phyloP scores from a whole-genome alignment of 2,329 filamentous ascomycete genomes.

The Monosporascus sp. region DNA sequence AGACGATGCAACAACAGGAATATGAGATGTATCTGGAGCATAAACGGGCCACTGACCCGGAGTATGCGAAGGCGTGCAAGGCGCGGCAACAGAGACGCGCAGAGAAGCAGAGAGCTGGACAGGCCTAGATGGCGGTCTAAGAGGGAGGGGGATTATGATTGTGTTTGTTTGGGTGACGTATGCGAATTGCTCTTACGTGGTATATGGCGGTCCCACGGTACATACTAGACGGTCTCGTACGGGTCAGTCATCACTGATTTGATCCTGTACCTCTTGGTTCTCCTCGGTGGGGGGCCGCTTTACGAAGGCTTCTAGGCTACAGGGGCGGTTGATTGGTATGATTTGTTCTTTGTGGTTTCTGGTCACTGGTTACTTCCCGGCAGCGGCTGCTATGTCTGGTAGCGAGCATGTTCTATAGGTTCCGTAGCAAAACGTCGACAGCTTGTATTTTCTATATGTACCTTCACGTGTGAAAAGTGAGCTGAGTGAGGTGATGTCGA shows the following conservation, averaged over 20 bases:
- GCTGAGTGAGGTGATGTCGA: background rate
- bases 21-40: conserved; percentile 27
- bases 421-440: background rate
- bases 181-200: no score
- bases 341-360: background rate
- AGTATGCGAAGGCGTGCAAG: conserved; percentile 21
- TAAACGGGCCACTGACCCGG: conserved; percentile 16
- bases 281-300: background rate
- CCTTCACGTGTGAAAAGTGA: background rate
- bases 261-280: background rate
- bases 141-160: background rate
- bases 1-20: conserved; percentile 16
- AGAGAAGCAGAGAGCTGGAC: conserved; percentile 7
- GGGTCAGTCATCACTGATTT: background rate
- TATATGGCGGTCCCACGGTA: no score
- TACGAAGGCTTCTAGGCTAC: background rate
- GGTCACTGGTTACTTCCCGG: background rate
- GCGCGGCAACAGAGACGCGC: conserved; percentile 23
- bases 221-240: background rate
- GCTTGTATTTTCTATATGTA: background rate
- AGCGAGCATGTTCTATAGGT: background rate
- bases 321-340: background rate
- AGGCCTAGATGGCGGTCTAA: background rate
- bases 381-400: background rate
- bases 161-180: background rate